Evolutionary conservation across 495 filamentous ascomycete species (phyloP), one percentile per base, ranked within the genome.

Genomic region (Penicillium maclennaniae): DNA sequence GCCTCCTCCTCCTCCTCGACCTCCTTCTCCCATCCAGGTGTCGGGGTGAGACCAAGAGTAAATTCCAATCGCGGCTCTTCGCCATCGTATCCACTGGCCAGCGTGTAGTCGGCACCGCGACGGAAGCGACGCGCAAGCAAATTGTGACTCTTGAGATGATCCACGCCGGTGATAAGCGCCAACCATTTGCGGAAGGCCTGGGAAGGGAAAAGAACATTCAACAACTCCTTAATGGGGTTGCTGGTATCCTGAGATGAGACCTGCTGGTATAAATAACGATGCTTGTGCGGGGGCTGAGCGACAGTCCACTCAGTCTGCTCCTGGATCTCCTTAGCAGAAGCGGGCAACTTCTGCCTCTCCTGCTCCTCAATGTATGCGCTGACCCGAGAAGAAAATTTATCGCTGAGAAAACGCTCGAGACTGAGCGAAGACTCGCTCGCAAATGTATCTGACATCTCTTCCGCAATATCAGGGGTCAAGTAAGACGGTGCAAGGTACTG

Each of bases 131-230:
- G 81, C 1, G 87, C 88, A 25, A 95, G 66, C 43, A 93, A 58
- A 56, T 91, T 81, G 48, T 80, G 74, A 62, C 82, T 83, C 25
- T 77, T 81, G 52, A 78, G 62, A 9, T 69, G 69, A 47, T 83
- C 81, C 39, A 93, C 75, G 19, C 86, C 83, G 0, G 92, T 97
- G 8, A 89, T 85, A 31, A 91, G 76, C 23, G 87, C 74, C 7
- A 99, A 78, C 89, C 93, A 96, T 66, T 92, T 88, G 17, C 82
- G 79, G 79, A 97, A 99, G n/a, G 89, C 78, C n/a, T 73, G 74
- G 15, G 88, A 92, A 0, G 93, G 90, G 38, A 97, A 75, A 19
- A 97, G 75, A 12, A 86, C 79, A 45, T 92, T 81, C 17, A 96
- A 60, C 14, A 97, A 72, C 60, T 89, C 87, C 49, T 85, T 80